A percentile compares a stretch with the other conserved stretches of the same genome.
phyloP scores from a whole-genome alignment of 2,329 filamentous ascomycete species.

The Fusarium sacchari region DNA sequence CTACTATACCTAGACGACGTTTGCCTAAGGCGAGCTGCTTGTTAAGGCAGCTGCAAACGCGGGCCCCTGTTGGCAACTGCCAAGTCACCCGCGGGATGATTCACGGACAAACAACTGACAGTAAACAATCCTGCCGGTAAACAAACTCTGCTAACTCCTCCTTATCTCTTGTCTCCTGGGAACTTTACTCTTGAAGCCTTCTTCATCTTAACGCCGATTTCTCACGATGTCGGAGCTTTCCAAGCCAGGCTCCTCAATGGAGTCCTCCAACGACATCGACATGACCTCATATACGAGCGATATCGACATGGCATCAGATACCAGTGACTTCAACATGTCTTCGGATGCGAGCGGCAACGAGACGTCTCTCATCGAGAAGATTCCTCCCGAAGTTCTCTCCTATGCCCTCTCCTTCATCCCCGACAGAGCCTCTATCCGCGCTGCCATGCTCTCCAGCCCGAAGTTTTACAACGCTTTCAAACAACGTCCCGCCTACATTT shows the following conservation, averaged over 20 bases:
- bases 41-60: not conserved
- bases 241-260: not conserved
- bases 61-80: not conserved
- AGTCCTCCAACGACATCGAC: not conserved
- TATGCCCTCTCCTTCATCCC: slow-evolving; percentile 5
- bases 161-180: not conserved
- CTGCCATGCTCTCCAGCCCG: not conserved
- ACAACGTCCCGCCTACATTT: not conserved
- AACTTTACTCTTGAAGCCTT: not conserved
- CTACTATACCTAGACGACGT: not conserved
- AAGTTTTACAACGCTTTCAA: slow-evolving; percentile 6
- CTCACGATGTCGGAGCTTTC: slow-evolving; percentile 1
- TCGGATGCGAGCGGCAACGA: no score
- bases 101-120: not conserved
- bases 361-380: not conserved
- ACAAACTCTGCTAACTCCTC: not conserved
- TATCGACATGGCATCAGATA: not conserved
- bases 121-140: not conserved
- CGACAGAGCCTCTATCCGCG: not conserved
- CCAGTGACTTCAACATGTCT: not conserved
- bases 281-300: not conserved
- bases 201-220: not conserved
- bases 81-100: not conserved
- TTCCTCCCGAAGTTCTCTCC: slow-evolving; percentile 4
- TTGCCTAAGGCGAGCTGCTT: not conserved